A percentile compares a stretch with the other conserved stretches of the same genome.
Evolutionary conservation across 1,139 yeast species (phyloP).

Genomic region (Magnusiomyces paraingens): DNA sequence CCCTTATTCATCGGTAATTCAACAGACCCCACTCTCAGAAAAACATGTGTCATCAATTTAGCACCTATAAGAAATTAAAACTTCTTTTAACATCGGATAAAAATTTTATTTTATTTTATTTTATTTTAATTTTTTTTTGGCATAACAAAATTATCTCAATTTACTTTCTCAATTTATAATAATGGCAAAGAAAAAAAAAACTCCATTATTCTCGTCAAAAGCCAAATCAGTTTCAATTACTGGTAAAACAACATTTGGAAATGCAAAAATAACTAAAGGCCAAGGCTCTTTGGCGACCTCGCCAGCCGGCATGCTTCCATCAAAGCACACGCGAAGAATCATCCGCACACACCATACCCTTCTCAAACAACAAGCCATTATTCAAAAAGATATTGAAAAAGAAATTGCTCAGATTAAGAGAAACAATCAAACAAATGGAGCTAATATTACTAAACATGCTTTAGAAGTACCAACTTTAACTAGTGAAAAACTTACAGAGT

Average conservation of each 20-base stretch:
- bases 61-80: too few relatives aligned
- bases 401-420: slow-evolving; percentile 6
- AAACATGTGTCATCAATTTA: too few relatives aligned
- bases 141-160: too few relatives aligned
- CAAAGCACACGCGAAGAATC: slow-evolving; percentile 28
- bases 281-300: not conserved
- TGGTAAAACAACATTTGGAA: slow-evolving; percentile 2
- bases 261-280: not conserved
- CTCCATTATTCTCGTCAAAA: not conserved
- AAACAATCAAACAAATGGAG: not conserved
- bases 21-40: too few relatives aligned
- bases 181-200: not conserved
- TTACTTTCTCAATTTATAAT: too few relatives aligned
- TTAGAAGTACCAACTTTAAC: not conserved
- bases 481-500: slow-evolving; percentile 1
- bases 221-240: slow-evolving; percentile 3
- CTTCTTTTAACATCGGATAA: too few relatives aligned
- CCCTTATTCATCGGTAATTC: too few relatives aligned
- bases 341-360: slow-evolving; percentile 34
- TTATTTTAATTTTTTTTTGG: too few relatives aligned
- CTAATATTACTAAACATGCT: not conserved
- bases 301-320: slow-evolving; percentile 12
- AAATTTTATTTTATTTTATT: too few relatives aligned
- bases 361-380: slow-evolving; percentile 27
- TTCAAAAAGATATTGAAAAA: slow-evolving; percentile 17